These are phyloP conservation scores for Fusarium siculi DNA, from an alignment of 2,329 filamentous ascomycete species.

Conservation along the genomic window DNA sequence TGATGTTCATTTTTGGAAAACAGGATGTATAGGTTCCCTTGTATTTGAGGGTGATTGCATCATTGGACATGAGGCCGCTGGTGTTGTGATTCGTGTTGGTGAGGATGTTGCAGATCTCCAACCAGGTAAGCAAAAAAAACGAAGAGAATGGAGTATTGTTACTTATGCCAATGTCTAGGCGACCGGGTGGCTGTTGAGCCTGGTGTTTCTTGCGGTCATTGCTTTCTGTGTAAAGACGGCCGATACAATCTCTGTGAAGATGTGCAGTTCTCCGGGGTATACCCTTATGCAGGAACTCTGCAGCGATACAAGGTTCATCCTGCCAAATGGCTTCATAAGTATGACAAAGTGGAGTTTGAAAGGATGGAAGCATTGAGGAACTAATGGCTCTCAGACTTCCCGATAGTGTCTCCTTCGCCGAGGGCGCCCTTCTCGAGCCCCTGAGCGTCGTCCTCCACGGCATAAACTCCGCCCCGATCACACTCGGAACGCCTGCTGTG, in stretches of 20 bases:
- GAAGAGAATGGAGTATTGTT: neutral
- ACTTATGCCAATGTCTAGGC: conserved; percentile 48
- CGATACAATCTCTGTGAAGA: conserved; percentile 73
- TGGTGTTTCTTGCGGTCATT: conserved; percentile 70
- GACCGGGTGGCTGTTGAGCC: conserved; percentile 76
- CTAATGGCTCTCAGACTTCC: conserved; percentile 56
- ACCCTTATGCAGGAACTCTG: conserved; percentile 69
- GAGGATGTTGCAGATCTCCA: conserved; percentile 63
- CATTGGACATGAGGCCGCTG: conserved; percentile 72
- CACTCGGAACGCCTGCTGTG: conserved; percentile 64
- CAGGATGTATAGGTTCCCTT: conserved; percentile 70
- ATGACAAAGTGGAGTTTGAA: neutral
- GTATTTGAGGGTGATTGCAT: conserved; percentile 72
- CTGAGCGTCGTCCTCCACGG: conserved; percentile 71
- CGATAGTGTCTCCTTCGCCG: conserved; percentile 63
- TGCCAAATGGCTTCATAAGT: conserved; percentile 68
- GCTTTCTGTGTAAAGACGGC: conserved; percentile 68
- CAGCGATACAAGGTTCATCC: conserved; percentile 71
- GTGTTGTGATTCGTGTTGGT: conserved; percentile 67
- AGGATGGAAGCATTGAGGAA: neutral
- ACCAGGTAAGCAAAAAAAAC: conserved; percentile 48
- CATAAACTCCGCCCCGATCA: conserved; percentile 63
- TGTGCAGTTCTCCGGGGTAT: conserved; percentile 70
- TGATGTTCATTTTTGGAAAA: conserved; percentile 76
- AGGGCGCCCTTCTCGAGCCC: conserved; percentile 73